Percentiles rank a stretch among this genome's conserved stretches.
These are phyloP conservation scores for Schizonepeta tenuifolia DNA, from an alignment of 257 asterid genomes.

Conservation along the genomic window DNA sequence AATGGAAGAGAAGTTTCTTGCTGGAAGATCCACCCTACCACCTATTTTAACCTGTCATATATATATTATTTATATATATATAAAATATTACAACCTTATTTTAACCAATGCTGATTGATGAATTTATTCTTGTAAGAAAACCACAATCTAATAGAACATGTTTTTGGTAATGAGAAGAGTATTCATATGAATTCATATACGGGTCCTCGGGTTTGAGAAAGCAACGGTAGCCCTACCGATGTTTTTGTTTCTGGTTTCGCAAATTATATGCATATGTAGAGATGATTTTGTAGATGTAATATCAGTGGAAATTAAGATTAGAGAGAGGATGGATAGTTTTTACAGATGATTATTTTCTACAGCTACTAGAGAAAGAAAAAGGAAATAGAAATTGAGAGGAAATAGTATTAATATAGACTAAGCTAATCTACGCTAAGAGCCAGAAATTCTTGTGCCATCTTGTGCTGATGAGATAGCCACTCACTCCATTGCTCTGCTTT, in stretches of 20 bases:
- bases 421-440: conserved; percentile 66
- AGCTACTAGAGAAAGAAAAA: not conserved
- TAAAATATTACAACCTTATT: conserved; percentile 15
- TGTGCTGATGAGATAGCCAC: conserved; percentile 93
- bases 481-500: conserved; percentile 79
- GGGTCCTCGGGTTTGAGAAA: not conserved
- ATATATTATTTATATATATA: not conserved
- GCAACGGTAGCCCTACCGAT: not conserved
- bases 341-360: conserved; percentile 34
- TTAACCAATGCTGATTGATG: conserved; percentile 36
- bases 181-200: not conserved
- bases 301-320: conserved; percentile 2
- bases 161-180: conserved; percentile 24
- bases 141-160: conserved; percentile 21
- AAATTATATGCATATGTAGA: not conserved
- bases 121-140: conserved; percentile 32
- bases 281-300: conserved; percentile 7
- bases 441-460: conserved; percentile 97
- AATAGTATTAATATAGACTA: not conserved
- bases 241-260: not conserved
- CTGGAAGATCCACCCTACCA: conserved; percentile 5
- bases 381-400: not conserved
- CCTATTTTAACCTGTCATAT: conserved; percentile 7
- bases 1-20: conserved; percentile 13
- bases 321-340: conserved; percentile 16